These are phyloP conservation scores for Datisca glomerata DNA, from an alignment of 306 rosid genomes.

Conservation along the genomic window DNA sequence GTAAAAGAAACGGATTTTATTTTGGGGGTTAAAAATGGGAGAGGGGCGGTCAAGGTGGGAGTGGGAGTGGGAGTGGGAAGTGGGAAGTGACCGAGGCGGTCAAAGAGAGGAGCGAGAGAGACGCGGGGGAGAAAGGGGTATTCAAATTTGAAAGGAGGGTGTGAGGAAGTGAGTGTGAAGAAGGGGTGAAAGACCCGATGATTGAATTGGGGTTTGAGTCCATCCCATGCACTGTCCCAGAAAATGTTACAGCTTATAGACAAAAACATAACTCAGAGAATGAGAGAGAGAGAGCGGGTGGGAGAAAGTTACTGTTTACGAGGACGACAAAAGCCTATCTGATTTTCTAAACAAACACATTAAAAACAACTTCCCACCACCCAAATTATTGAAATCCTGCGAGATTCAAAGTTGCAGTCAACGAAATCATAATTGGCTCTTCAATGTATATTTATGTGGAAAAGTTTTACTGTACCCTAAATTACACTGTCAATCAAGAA, in stretches of 20 bases:
- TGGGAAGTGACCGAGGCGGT: slow-evolving; percentile 49
- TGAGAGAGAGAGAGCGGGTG: slow-evolving; percentile 5
- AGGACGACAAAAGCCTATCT: slow-evolving; percentile 30
- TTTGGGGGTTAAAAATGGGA: too few species aligned
- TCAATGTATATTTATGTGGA: too few species aligned
- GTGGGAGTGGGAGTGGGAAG: too few species aligned
- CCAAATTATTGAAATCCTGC: too few species aligned
- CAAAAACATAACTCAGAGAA: slow-evolving; percentile 24
- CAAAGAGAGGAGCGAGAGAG: slow-evolving; percentile 32
- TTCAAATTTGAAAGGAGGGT: slow-evolving; percentile 34
- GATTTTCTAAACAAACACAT: too few species aligned
- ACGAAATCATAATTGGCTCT: neutral
- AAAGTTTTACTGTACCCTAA: too few species aligned
- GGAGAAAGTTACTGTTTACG: slow-evolving; percentile 21
- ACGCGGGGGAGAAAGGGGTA: slow-evolving; percentile 24
- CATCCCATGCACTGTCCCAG: slow-evolving; percentile 28
- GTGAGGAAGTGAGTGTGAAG: slow-evolving; percentile 1
- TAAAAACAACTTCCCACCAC: too few species aligned
- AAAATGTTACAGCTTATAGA: slow-evolving; percentile 35
- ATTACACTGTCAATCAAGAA: too few species aligned
- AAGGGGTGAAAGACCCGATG: slow-evolving; percentile 25
- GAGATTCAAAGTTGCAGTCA: neutral
- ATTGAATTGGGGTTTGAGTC: slow-evolving; percentile 23
- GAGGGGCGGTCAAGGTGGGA: too few species aligned
- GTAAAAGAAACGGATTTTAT: slow-evolving; percentile 7